Conservation (phyloP, 2,329 filamentous ascomycete genomes). For the Leptodontidium sp. region DNA sequence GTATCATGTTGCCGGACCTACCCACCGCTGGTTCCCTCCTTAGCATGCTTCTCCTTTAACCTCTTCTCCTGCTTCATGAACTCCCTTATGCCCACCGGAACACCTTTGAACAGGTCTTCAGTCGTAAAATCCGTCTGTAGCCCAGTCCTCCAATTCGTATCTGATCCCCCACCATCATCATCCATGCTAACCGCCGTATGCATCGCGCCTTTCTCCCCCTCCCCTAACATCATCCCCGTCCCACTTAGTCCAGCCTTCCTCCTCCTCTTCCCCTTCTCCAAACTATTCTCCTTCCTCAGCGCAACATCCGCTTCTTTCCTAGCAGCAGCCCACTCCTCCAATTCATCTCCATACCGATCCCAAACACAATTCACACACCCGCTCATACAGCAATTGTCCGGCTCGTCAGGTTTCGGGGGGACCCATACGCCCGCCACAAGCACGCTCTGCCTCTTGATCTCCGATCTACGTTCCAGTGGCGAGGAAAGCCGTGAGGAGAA, state of each 20-base stretch:
- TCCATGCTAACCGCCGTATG: conserved; percentile 71
- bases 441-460: conserved; percentile 65
- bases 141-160: conserved; percentile 67
- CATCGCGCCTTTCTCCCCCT: conserved; percentile 44
- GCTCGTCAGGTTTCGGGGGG: conserved; percentile 85
- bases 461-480: conserved; percentile 71
- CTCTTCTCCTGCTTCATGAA: conserved; percentile 98
- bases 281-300: conserved; percentile 50
- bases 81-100: conserved; percentile 92
- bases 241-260: conserved; percentile 40
- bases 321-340: conserved; percentile 84
- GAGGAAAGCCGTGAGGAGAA: conserved; percentile 84
- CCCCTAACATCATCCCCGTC: conserved; percentile 45
- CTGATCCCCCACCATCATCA: conserved; percentile 80
- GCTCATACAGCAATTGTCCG: conserved; percentile 99
- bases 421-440: conserved; percentile 81
- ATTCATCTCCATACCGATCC: conserved; percentile 89
- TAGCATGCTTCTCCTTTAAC: conserved; percentile 76
- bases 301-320: conserved; percentile 68
- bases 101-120: conserved; percentile 76
- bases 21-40: conserved; percentile 52
- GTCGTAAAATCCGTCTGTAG: conserved; percentile 59
- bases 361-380: conserved; percentile 98
- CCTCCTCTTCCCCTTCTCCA: conserved; percentile 38
- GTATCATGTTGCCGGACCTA: conserved; percentile 18